phyloP scores from a whole-genome alignment of 2,329 filamentous ascomycete species.

The Davidsoniella virescens region DNA sequence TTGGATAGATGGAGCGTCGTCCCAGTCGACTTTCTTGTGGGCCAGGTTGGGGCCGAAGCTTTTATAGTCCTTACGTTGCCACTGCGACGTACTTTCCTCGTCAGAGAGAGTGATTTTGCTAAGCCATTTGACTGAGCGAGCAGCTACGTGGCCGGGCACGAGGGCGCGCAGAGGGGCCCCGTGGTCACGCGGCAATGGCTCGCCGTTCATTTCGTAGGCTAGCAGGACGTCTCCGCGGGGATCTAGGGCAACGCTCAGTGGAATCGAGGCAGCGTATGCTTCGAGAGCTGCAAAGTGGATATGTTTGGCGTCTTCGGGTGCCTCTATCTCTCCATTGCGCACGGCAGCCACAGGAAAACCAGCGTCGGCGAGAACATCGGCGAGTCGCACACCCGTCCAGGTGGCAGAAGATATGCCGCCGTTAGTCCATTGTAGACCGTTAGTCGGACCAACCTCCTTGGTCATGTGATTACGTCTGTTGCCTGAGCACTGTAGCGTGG shows the following conservation, averaged over 20 bases:
- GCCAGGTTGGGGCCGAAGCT: slow-evolving; percentile 47
- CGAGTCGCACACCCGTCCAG: slow-evolving; percentile 40
- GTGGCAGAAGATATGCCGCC: slow-evolving; percentile 44
- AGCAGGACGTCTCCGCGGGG: slow-evolving; percentile 47
- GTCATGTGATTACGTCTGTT: slow-evolving; percentile 45
- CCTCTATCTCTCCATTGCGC: slow-evolving; percentile 1
- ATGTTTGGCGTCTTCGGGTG: slow-evolving; percentile 25
- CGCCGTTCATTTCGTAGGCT: slow-evolving; percentile 52
- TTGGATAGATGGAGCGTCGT: slow-evolving; percentile 45
- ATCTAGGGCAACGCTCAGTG: slow-evolving; percentile 40
- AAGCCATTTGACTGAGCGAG: slow-evolving; percentile 54
- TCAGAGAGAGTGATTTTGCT: slow-evolving; percentile 46
- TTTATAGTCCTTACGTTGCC: slow-evolving; percentile 54
- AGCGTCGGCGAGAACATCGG: slow-evolving; percentile 39
- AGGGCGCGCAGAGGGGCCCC: slow-evolving; percentile 47
- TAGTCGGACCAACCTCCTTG: slow-evolving; percentile 28
- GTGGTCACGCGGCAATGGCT: slow-evolving; percentile 45
- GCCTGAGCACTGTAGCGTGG: slow-evolving; percentile 43
- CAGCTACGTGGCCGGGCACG: slow-evolving; percentile 50
- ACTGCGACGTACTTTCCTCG: slow-evolving; percentile 49
- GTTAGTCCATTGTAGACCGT: slow-evolving; percentile 42
- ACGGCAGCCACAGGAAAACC: slow-evolving; percentile 27
- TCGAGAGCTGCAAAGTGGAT: slow-evolving; percentile 43
- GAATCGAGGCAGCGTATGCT: slow-evolving; percentile 46
- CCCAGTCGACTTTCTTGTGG: slow-evolving; percentile 39